phyloP scores from a whole-genome alignment of 2,329 filamentous ascomycete species.

The Botrytis cinerea region DNA sequence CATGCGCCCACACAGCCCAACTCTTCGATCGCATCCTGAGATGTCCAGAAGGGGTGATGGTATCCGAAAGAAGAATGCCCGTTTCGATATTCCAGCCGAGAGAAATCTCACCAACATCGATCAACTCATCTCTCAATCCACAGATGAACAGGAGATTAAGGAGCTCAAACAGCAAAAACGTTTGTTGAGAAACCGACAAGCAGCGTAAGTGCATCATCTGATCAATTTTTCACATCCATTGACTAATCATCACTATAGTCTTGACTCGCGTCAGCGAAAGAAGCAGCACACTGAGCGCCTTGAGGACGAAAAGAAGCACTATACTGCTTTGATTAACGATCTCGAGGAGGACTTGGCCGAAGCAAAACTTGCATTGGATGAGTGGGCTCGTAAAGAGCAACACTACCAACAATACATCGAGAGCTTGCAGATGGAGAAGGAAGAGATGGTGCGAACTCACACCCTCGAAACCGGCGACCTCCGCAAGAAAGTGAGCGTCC shows the following conservation, averaged over 20 bases:
- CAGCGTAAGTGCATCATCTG: slow-evolving; percentile 68
- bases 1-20: slow-evolving; percentile 67
- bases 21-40: slow-evolving; percentile 72
- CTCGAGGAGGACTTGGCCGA: slow-evolving; percentile 76
- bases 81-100: slow-evolving; percentile 95
- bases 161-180: slow-evolving; percentile 98
- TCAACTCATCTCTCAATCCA: slow-evolving; percentile 82
- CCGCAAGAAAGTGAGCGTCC: slow-evolving; percentile 85
- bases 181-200: slow-evolving; percentile 89
- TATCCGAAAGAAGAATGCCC: slow-evolving; percentile 98
- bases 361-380: slow-evolving; percentile 68
- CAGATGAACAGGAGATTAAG: slow-evolving; percentile 91
- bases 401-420: slow-evolving; percentile 75
- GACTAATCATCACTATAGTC: slow-evolving; percentile 52
- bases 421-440: slow-evolving; percentile 79
- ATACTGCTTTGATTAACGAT: slow-evolving; percentile 71
- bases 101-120: slow-evolving; percentile 95
- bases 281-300: slow-evolving; percentile 97
- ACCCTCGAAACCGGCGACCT: slow-evolving; percentile 89
- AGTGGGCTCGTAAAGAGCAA: slow-evolving; percentile 72
- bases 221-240: slow-evolving; percentile 28
- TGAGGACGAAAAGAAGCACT: slow-evolving; percentile 95
- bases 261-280: slow-evolving; percentile 96
- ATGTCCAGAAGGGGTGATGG: slow-evolving; percentile 53
- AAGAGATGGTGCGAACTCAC: slow-evolving; percentile 84